Evolutionary conservation across 2,329 filamentous ascomycete genomes (phyloP).

Genomic region (Byssothecium circinans): DNA sequence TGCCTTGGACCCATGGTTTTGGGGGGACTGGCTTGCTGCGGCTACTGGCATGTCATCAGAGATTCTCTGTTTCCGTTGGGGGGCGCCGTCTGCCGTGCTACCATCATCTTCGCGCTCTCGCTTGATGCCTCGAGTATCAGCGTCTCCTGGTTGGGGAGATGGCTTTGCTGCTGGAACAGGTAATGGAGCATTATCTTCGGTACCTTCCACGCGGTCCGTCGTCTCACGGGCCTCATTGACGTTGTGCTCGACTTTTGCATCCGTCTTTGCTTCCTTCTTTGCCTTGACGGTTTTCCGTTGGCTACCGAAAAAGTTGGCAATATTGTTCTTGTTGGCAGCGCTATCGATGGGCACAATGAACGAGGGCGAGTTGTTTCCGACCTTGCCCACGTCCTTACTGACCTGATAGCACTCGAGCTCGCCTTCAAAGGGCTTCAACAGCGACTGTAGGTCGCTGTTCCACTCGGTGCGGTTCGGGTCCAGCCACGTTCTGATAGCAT

Average conservation of each 20-base stretch:
- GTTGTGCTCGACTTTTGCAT: slow-evolving; percentile 43
- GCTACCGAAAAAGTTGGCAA: slow-evolving; percentile 87
- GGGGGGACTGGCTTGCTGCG: slow-evolving; percentile 27
- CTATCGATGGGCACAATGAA: slow-evolving; percentile 84
- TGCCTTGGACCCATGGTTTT: slow-evolving; percentile 18
- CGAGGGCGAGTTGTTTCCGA: slow-evolving; percentile 82
- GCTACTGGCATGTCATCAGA: too few relatives aligned
- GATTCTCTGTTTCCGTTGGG: slow-evolving; percentile 44
- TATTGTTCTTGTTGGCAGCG: slow-evolving; percentile 87
- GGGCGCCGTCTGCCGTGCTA: slow-evolving; percentile 34
- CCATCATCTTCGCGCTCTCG: slow-evolving; percentile 46
- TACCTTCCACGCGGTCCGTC: slow-evolving; percentile 46
- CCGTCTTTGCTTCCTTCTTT: slow-evolving; percentile 25
- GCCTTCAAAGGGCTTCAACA: slow-evolving; percentile 78
- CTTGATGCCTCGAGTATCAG: slow-evolving; percentile 47
- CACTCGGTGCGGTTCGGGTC: slow-evolving; percentile 73
- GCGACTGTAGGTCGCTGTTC: slow-evolving; percentile 73
- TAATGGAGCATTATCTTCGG: slow-evolving; percentile 56
- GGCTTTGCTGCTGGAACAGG: slow-evolving; percentile 39
- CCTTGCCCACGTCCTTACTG: slow-evolving; percentile 86
- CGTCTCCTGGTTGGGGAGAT: slow-evolving; percentile 2
- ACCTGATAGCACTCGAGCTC: slow-evolving; percentile 86
- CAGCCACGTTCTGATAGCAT: slow-evolving; percentile 73
- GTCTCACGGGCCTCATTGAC: slow-evolving; percentile 47
- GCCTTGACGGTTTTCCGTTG: slow-evolving; percentile 45